Conservation (phyloP, 129 eudicot genomes). For the Silybum marianum region DNA sequence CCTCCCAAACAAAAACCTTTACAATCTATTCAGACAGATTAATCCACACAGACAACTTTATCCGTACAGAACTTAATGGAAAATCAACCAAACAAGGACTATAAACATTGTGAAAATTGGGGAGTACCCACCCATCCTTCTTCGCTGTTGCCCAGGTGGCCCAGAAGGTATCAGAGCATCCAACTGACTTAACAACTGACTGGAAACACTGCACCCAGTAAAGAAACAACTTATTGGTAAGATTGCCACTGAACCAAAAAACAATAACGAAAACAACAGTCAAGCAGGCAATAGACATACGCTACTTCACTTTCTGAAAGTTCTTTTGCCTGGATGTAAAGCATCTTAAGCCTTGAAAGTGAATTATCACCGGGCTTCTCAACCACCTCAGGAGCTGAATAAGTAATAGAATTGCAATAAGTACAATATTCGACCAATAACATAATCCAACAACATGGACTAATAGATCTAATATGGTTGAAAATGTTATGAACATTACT, state of each 20-base stretch:
- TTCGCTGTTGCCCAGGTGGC: slow-evolving; percentile 80
- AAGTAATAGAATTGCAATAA: neutral
- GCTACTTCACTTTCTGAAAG: slow-evolving; percentile 88
- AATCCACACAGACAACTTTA: too few relatives aligned
- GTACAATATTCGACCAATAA: slow-evolving; percentile 13
- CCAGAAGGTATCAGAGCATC: slow-evolving; percentile 81
- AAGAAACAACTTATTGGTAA: slow-evolving; percentile 6
- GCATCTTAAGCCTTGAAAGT: slow-evolving; percentile 66
- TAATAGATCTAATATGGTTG: neutral
- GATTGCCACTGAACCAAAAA: neutral
- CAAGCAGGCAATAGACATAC: slow-evolving; percentile 40
- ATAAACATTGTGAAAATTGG: neutral
- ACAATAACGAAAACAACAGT: neutral
- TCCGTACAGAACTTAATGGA: too few relatives aligned
- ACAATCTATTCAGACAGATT: too few relatives aligned
- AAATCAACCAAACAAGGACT: neutral
- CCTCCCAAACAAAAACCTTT: too few relatives aligned
- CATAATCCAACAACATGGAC: slow-evolving; percentile 14
- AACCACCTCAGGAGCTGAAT: slow-evolving; percentile 93
- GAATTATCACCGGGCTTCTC: slow-evolving; percentile 96
- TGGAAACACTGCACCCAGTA: slow-evolving; percentile 66
- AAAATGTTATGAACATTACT: neutral
- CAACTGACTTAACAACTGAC: slow-evolving; percentile 59
- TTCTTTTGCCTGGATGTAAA: slow-evolving; percentile 85
- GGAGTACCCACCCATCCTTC: slow-evolving; percentile 68